These are phyloP conservation scores for Linum trigynum DNA, from an alignment of 345 rosid species.

Conservation along the genomic window DNA sequence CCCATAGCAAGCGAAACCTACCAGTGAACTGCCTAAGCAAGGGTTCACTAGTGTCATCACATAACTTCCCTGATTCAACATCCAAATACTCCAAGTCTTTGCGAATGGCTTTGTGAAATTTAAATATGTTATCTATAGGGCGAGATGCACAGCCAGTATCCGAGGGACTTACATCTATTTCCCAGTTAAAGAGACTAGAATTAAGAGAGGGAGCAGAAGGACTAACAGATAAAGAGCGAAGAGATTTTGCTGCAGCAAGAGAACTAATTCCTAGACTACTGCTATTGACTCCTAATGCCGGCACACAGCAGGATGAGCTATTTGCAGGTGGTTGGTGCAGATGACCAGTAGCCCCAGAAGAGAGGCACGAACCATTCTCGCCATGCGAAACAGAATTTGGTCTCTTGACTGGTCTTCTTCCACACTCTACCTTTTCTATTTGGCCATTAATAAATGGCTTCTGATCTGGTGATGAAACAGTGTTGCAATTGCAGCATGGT, in stretches of 20 bases:
- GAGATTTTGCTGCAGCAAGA: slow-evolving; percentile 42
- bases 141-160: slow-evolving; percentile 26
- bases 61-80: slow-evolving; percentile 50
- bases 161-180: slow-evolving; percentile 34
- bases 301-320: slow-evolving; percentile 42
- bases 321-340: slow-evolving; percentile 18
- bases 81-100: slow-evolving; percentile 58
- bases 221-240: slow-evolving; percentile 39
- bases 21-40: slow-evolving; percentile 50
- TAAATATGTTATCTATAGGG: slow-evolving; percentile 52
- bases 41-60: slow-evolving; percentile 32
- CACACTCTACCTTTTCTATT: slow-evolving; percentile 21
- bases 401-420: slow-evolving; percentile 26
- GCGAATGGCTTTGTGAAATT: slow-evolving; percentile 56
- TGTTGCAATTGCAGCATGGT: slow-evolving; percentile 16
- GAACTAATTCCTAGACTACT: slow-evolving; percentile 37
- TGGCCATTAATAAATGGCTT: slow-evolving; percentile 12
- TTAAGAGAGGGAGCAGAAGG: slow-evolving; percentile 46
- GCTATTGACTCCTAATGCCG: slow-evolving; percentile 43
- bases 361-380: slow-evolving; percentile 18
- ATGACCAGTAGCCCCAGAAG: slow-evolving; percentile 10
- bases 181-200: slow-evolving; percentile 56
- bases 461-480: slow-evolving; percentile 17
- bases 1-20: slow-evolving; percentile 52
- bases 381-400: slow-evolving; percentile 19